Evolutionary conservation across 2,329 filamentous ascomycete genomes (phyloP), one percentile per base, ranked within the genome.

Genomic region (Xylaria sp.): DNA sequence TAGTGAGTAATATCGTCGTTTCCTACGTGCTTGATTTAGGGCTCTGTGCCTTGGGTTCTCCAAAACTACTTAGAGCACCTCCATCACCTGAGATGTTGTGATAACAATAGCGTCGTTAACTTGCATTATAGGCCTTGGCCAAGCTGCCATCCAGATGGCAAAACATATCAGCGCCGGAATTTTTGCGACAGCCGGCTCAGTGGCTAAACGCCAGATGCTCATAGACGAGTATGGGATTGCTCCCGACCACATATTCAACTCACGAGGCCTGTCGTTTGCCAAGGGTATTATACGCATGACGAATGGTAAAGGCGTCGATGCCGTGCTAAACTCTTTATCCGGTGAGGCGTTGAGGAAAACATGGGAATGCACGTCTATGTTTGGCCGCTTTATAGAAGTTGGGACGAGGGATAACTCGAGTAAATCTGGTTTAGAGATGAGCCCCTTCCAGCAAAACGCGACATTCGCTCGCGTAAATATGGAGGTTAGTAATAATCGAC

Each of bases 381-480:
- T 76, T 55, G 79, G 79, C 5, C 68, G 71, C 4, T 78, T 80
- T 53, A 42, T 80, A 1, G 79, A 80, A 64, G 73, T 80, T 50
- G 76, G 76, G n/a, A 75, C 75, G 53, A 70, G 69, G 17, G 77
- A 79, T 61, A 75, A n/a, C 45, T 47, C 45, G 4, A 21, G 45
- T 47, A 47, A 47, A 3, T n/a, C n/a, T 5, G 45, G 45, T 21
- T 19, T 47, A 6, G 76, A 78, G 14, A 81, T 82, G 79, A 59
- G 70, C 2, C 75, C 75, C 0, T 82, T 82, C 51, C 75, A 76
- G 19, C 48, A 45, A 12, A 56, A 70, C 9, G 63, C 54, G 4
- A 65, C 47, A 2, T 72, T 71, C 34, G 60, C 65, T 12, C 45
- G 64, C 9, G 60, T 71, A 2, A 68, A 72, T 39, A 55, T 65